These are phyloP conservation scores for Aspergillus eucalypticola DNA, from an alignment of 2,329 filamentous ascomycete species.

Conservation along the genomic window DNA sequence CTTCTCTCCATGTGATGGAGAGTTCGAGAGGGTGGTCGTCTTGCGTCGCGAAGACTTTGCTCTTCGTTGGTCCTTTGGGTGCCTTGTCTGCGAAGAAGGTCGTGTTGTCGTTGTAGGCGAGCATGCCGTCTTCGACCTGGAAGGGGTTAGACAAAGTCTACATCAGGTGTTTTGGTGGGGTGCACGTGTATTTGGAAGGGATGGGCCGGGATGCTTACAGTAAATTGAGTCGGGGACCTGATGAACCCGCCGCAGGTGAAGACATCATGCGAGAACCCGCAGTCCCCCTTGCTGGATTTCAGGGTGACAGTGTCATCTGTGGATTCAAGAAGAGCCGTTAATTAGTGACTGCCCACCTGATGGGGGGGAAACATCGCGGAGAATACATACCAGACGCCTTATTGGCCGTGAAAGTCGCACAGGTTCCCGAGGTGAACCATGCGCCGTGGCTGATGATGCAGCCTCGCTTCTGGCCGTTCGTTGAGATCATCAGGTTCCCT, in stretches of 20 bases:
- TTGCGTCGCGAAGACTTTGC: conserved; percentile 34
- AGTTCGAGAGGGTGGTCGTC: conserved; percentile 36
- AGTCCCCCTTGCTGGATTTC: conserved; percentile 59
- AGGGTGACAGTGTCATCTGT: conserved; percentile 52
- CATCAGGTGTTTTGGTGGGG: not conserved
- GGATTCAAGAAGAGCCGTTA: not conserved
- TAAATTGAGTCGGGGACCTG: conserved; percentile 30
- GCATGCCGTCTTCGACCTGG: conserved; percentile 35
- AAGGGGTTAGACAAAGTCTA: not conserved
- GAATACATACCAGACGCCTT: conserved; percentile 31
- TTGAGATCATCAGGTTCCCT: conserved; percentile 60
- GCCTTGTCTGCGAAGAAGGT: conserved; percentile 42
- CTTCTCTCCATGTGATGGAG: conserved; percentile 34
- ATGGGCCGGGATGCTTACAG: conserved; percentile 23
- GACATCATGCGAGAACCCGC: conserved; percentile 55
- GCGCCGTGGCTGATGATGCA: conserved; percentile 67
- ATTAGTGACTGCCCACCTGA: not conserved
- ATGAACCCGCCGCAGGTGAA: conserved; percentile 54
- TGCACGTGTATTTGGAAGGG: not conserved
- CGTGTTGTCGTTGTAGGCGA: conserved; percentile 36
- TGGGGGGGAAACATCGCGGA: not conserved
- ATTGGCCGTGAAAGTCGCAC: conserved; percentile 56
- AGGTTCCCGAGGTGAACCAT: conserved; percentile 69
- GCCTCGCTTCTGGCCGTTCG: conserved; percentile 45
- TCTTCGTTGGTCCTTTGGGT: conserved; percentile 38